These are phyloP conservation scores for Xylaria flabelliformis DNA, from an alignment of 495 filamentous ascomycete genomes.

Conservation along the genomic window DNA sequence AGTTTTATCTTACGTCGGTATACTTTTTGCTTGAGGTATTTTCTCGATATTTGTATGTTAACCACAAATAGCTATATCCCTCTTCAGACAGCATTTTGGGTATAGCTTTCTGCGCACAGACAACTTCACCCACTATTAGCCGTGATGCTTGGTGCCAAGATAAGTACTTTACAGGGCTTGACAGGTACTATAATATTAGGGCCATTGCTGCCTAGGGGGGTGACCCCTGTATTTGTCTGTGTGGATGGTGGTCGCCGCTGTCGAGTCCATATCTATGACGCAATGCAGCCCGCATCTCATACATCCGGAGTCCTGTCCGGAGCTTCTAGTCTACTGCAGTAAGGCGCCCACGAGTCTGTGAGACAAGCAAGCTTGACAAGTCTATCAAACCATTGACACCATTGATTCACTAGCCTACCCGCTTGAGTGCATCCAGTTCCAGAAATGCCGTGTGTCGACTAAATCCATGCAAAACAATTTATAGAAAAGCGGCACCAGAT, in stretches of 20 bases:
- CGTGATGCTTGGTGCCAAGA: too few species aligned
- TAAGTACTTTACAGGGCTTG: too few species aligned
- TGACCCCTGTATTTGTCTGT: not conserved
- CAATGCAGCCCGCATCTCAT: not conserved
- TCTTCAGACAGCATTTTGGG: too few species aligned
- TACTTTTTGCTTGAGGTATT: not conserved
- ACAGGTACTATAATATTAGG: too few species aligned
- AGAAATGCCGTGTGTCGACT: not conserved
- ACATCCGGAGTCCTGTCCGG: not conserved
- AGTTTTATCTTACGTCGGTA: not conserved
- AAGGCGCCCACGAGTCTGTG: not conserved
- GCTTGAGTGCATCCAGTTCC: not conserved
- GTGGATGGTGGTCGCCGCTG: not conserved
- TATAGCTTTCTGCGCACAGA: too few species aligned
- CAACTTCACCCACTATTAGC: too few species aligned
- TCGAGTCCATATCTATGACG: conserved; percentile 4
- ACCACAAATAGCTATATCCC: too few species aligned
- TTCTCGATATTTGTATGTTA: not conserved
- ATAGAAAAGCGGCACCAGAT: not conserved
- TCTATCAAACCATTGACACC: not conserved
- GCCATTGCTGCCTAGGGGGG: too few species aligned
- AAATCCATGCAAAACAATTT: conserved; percentile 15
- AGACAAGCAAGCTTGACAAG: too few species aligned
- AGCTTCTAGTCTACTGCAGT: too few species aligned
- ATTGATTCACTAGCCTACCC: conserved; percentile 7